Evolutionary conservation across 768 basidiomycete species (phyloP).

Genomic region (Termitomyces sp.): DNA sequence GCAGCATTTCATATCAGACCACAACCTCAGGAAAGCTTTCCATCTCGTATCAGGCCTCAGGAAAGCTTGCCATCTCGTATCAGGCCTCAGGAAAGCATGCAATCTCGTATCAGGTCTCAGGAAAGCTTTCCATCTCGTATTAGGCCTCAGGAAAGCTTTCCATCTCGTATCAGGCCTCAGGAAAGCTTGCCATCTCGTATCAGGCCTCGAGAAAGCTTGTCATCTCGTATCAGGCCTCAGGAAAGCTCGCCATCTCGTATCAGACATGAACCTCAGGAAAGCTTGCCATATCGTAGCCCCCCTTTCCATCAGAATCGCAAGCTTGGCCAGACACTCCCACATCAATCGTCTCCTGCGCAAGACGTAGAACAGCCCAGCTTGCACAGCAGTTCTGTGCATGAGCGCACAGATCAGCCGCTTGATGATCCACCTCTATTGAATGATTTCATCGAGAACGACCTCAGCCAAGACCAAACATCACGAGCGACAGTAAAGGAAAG

Average conservation of each 20-base stretch:
- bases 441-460: neutral
- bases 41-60: constrained; percentile 5
- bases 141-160: too few relatives aligned
- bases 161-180: too few relatives aligned
- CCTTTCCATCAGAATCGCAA: neutral
- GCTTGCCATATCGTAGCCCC: constrained; percentile 14
- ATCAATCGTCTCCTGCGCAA: neutral
- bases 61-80: constrained; percentile 15
- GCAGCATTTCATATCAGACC: neutral
- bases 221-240: constrained; percentile 9
- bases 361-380: neutral
- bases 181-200: neutral
- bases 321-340: neutral
- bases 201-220: constrained; percentile 11
- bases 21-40: too few relatives aligned
- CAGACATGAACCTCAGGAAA: constrained; percentile 12
- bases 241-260: neutral
- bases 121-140: constrained; percentile 14
- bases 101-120: neutral
- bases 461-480: neutral
- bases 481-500: neutral
- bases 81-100: too few relatives aligned
- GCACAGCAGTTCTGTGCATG: neutral
- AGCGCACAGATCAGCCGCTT: neutral
- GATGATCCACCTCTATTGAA: neutral